These are phyloP conservation scores for Trematosphaeria pertusa DNA, from an alignment of 2,329 filamentous ascomycete genomes.

Conservation along the genomic window DNA sequence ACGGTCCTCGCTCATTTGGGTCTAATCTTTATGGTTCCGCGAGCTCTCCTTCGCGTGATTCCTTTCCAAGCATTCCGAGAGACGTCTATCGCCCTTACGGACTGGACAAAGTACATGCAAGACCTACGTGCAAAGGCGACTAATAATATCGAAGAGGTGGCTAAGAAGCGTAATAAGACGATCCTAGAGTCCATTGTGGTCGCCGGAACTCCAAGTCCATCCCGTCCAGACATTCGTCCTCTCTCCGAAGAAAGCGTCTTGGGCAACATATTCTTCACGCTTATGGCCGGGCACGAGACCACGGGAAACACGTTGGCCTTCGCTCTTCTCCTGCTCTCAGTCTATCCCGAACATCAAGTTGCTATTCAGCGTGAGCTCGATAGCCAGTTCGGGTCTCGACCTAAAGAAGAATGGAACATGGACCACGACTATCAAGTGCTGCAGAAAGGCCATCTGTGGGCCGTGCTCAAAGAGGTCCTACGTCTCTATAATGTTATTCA, in stretches of 20 bases:
- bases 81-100: constrained; percentile 5
- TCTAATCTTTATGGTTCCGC: constrained; percentile 16
- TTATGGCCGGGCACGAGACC: constrained; percentile 23
- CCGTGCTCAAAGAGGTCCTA: constrained; percentile 18
- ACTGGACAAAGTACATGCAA: constrained; percentile 12
- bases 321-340: constrained; percentile 53
- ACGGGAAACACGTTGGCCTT: constrained; percentile 55
- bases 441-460: constrained; percentile 15
- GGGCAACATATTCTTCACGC: constrained; percentile 21
- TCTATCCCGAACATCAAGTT: constrained; percentile 53
- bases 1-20: constrained; percentile 11
- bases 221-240: too few species aligned
- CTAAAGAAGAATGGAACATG: constrained; percentile 9
- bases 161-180: neutral
- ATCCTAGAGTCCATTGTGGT: constrained; percentile 13
- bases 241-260: constrained; percentile 17
- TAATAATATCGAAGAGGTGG: constrained; percentile 4
- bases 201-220: too few species aligned
- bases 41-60: constrained; percentile 4
- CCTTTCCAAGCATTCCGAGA: constrained; percentile 8
- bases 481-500: constrained; percentile 15
- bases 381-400: constrained; percentile 1
- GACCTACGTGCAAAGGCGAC: constrained; percentile 2
- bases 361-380: constrained; percentile 53
- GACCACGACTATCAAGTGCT: constrained; percentile 11